These are phyloP conservation scores for Cytospora chrysosperma DNA, from an alignment of 2,329 filamentous ascomycete genomes.

Conservation along the genomic window DNA sequence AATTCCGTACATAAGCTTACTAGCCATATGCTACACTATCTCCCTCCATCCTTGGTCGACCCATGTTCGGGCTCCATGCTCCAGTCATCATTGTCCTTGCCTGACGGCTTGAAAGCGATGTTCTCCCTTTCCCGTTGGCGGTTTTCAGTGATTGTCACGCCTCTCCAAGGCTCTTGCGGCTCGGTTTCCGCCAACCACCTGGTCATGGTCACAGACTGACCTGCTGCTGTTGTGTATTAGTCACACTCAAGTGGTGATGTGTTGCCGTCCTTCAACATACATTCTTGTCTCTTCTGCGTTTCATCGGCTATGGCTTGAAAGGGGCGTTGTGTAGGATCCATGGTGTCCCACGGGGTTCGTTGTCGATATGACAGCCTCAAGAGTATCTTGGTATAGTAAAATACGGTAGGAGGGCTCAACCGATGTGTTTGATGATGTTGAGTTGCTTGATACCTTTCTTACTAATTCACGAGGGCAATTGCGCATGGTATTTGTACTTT, in stretches of 20 bases:
- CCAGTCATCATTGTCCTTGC: background rate
- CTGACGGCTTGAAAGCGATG: background rate
- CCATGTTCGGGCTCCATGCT: background rate
- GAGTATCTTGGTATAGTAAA: background rate
- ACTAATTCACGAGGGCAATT: background rate
- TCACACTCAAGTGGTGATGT: background rate
- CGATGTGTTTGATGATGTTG: background rate
- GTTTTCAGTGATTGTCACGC: background rate
- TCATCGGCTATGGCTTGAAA: background rate
- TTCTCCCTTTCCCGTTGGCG: background rate
- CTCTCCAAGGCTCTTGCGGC: background rate
- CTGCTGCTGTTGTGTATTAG: background rate
- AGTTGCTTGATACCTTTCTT: background rate
- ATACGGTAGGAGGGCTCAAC: background rate
- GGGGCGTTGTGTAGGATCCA: background rate
- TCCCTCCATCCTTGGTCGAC: background rate
- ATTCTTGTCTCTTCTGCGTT: background rate
- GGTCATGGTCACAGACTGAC: background rate
- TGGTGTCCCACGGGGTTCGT: no score
- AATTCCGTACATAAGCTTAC: no score
- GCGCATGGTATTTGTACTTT: background rate
- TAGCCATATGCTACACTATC: no score
- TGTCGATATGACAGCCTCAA: background rate
- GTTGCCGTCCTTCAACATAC: background rate
- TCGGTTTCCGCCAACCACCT: background rate